phyloP scores from a whole-genome alignment of 768 basidiomycete species.

The Tylopilus rubrobrunneus region DNA sequence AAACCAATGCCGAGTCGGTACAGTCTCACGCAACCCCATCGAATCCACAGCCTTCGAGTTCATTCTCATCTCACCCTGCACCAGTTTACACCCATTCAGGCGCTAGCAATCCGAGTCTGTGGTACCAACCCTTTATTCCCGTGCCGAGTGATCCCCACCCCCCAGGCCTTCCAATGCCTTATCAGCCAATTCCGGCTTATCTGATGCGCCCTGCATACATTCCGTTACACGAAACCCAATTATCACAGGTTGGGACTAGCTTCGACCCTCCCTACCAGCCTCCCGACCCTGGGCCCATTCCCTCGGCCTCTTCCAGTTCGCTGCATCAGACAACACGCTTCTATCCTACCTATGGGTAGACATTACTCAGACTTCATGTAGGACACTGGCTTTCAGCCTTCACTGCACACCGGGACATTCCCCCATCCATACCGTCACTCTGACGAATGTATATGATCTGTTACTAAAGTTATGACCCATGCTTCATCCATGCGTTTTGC shows the following conservation, averaged over 20 bases:
- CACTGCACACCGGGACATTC: too few species aligned
- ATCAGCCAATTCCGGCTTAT: background rate
- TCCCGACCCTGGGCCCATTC: background rate
- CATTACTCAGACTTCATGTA: too few species aligned
- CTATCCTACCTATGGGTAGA: too few species aligned
- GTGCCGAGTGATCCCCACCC: background rate
- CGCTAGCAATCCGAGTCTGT: background rate
- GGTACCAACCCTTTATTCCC: background rate
- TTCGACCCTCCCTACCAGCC: background rate
- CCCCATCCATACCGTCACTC: too few species aligned
- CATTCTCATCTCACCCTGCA: background rate
- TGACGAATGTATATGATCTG: too few species aligned
- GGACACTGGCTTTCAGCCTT: background rate
- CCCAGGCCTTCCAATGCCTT: background rate
- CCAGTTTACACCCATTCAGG: background rate
- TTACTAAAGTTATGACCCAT: too few species aligned
- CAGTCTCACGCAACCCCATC: background rate
- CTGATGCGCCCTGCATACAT: background rate
- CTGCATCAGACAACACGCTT: background rate
- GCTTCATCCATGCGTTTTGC: background rate
- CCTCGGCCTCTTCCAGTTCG: background rate
- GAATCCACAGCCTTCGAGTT: background rate
- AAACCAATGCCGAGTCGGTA: background rate
- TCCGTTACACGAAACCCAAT: background rate
- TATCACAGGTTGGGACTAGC: background rate